Percentiles rank a stretch among this genome's conserved stretches.
These are phyloP conservation scores for Phytophthora hybrid DNA, from an alignment of 352 stramenopile genomes.

Conservation along the genomic window DNA sequence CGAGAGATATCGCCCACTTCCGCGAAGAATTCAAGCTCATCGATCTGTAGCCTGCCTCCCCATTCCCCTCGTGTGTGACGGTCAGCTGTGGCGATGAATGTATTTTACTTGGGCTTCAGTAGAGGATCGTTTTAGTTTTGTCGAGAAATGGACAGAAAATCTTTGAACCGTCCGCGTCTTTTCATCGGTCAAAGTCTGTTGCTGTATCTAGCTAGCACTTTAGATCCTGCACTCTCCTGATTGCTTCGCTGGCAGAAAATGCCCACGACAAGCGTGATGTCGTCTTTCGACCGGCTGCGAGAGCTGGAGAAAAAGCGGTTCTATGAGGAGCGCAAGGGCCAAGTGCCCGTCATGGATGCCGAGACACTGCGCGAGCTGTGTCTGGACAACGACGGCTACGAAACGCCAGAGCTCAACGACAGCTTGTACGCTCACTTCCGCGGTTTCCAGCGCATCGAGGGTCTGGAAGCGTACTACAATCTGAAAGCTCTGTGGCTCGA, in stretches of 20 bases:
- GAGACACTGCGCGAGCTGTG: slow-evolving; percentile 87
- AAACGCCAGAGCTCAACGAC: slow-evolving; percentile 96
- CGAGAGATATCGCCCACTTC: slow-evolving; percentile 82
- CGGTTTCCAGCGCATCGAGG: slow-evolving; percentile 94
- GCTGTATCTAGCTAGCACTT: slow-evolving; percentile 6
- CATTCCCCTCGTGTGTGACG: slow-evolving; percentile 3
- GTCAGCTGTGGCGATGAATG: slow-evolving; percentile 18
- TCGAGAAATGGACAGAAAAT: slow-evolving; percentile 25
- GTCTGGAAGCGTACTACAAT: slow-evolving; percentile 93
- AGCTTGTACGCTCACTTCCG: slow-evolving; percentile 95
- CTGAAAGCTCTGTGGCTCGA: slow-evolving; percentile 97
- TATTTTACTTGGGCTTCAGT: slow-evolving; percentile 38
- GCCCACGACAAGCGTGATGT: slow-evolving; percentile 52
- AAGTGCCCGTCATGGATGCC: slow-evolving; percentile 89
- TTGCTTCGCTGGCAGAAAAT: slow-evolving; percentile 28
- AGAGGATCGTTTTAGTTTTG: slow-evolving; percentile 25
- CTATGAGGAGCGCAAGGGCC: slow-evolving; percentile 65
- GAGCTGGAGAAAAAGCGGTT: slow-evolving; percentile 79
- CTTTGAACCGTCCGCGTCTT: slow-evolving; percentile 36
- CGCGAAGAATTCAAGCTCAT: slow-evolving; percentile 89
- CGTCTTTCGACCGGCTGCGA: slow-evolving; percentile 62
- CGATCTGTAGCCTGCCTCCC: slow-evolving; percentile 55
- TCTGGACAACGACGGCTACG: slow-evolving; percentile 94
- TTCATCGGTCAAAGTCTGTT: slow-evolving; percentile 15
- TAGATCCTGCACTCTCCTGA: slow-evolving; percentile 9